Conservation (phyloP, 1,139 yeast genomes). For the Protomyces inundatus region DNA sequence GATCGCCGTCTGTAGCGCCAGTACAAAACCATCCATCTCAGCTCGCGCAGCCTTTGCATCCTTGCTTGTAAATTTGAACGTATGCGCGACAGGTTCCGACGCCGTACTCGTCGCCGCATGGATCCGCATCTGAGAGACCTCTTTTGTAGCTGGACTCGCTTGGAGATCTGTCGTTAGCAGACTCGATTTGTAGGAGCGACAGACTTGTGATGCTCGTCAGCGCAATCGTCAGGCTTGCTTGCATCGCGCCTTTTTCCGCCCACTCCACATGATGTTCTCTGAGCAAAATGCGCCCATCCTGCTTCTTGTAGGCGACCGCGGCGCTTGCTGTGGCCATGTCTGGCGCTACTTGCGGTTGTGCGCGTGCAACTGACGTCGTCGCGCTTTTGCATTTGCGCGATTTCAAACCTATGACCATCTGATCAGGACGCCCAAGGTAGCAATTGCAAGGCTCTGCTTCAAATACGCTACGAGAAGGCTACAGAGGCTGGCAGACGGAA, state of each 20-base stretch:
- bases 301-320: slow-evolving; percentile 17
- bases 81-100: slow-evolving; percentile 26
- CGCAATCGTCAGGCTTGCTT: slow-evolving; percentile 20
- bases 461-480: slow-evolving; percentile 46
- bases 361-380: neutral
- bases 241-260: slow-evolving; percentile 23
- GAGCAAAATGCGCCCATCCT: slow-evolving; percentile 19
- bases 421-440: too few species aligned
- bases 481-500: slow-evolving; percentile 73
- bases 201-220: slow-evolving; percentile 25
- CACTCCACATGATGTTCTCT: slow-evolving; percentile 24
- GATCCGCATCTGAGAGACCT: slow-evolving; percentile 22
- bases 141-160: slow-evolving; percentile 25
- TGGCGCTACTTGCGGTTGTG: neutral
- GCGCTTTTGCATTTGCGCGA: neutral
- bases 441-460: too few species aligned
- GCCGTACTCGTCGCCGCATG: slow-evolving; percentile 15
- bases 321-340: slow-evolving; percentile 4
- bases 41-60: slow-evolving; percentile 7
- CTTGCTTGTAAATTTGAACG: slow-evolving; percentile 19
- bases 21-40: slow-evolving; percentile 22
- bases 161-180: slow-evolving; percentile 24
- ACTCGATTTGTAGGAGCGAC: neutral
- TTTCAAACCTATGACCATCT: neutral
- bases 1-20: slow-evolving; percentile 16